Evolutionary conservation across 768 basidiomycete genomes (phyloP), one percentile per base, ranked within the genome.

Genomic region (Amanita muscaria): DNA sequence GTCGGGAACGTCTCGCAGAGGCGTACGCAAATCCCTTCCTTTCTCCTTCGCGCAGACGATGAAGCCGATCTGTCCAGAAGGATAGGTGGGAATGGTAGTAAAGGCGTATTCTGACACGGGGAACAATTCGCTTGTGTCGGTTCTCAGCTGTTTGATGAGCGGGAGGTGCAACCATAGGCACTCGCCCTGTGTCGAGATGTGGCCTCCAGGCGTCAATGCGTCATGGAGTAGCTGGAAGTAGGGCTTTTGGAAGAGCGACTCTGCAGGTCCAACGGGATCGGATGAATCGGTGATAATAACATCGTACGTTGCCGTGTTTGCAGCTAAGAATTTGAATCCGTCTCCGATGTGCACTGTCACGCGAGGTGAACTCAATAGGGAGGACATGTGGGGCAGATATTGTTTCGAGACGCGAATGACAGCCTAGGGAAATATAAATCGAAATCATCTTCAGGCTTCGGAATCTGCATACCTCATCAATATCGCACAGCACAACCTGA

Each of bases 261-360:
- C 84, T 35, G 94, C 94, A 33, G 94, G 94, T 33, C 94, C 94
- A 44, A 97, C 90, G 30, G 94, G 94, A 64, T 98, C 94, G 16
- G 92, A 96, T 15, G 93, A 97, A 64, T 99, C 94, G 50, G 94
- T 99, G 68, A 99, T 88, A 70, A 99, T 98, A 49, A 88, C 89
- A 59, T 99, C 94, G 79, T 94, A 96, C 40, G 80, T 80, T 39
- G 79, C 69, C 54, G 83, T 76, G 66, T 94, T 84, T 40, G 90
- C 85, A 10, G 81, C 80, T 38, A 99, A 80, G 73, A 93, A 98
- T 63, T 91, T 88, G 81, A 97, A 96, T 35, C 94, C 94, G 54
- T 97, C 93, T 37, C 93, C 94, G 55, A 98, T 77, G 67, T 77
- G 70, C 42, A 97, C 84, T 6, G 69, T 79, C 44, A 97, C 93